Conservation (phyloP, 768 basidiomycete species). For the Mycena capillaripes region DNA sequence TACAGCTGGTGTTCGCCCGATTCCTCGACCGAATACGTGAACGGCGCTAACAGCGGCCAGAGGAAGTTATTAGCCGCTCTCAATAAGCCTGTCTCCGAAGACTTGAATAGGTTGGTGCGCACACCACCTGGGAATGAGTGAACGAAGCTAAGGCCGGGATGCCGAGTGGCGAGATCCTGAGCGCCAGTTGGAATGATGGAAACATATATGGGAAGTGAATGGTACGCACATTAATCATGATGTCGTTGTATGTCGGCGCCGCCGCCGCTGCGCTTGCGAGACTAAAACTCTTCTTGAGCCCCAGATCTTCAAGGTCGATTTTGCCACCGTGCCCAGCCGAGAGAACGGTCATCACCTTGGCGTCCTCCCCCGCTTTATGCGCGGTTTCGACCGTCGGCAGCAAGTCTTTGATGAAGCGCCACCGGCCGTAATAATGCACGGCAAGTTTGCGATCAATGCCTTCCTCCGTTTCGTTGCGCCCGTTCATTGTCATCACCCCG, state of each 20-base stretch:
- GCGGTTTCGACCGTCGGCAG: constrained; percentile 60
- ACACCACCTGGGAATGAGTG: constrained; percentile 46
- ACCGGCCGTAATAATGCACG: constrained; percentile 66
- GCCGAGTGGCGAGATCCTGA: constrained; percentile 48
- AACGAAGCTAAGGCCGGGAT: constrained; percentile 51
- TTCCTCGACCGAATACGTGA: constrained; percentile 17
- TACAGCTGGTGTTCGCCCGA: constrained; percentile 28
- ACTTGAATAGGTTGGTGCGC: not conserved
- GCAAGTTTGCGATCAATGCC: constrained; percentile 60
- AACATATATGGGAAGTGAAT: not conserved
- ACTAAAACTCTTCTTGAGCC: constrained; percentile 61
- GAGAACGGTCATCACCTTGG: constrained; percentile 62
- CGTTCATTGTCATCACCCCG: constrained; percentile 54
- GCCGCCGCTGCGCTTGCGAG: constrained; percentile 47
- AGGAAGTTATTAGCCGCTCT: not conserved
- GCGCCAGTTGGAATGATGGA: not conserved
- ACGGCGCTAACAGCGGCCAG: constrained; percentile 13
- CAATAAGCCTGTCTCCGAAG: constrained; percentile 4
- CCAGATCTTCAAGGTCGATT: constrained; percentile 63
- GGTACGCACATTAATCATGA: constrained; percentile 62
- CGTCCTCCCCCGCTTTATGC: constrained; percentile 61
- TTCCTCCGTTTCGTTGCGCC: constrained; percentile 59
- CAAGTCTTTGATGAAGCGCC: constrained; percentile 62
- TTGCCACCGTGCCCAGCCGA: constrained; percentile 47
- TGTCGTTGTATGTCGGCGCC: constrained; percentile 63